Conservation (phyloP, 768 basidiomycete species). For the Suillus luteus region DNA sequence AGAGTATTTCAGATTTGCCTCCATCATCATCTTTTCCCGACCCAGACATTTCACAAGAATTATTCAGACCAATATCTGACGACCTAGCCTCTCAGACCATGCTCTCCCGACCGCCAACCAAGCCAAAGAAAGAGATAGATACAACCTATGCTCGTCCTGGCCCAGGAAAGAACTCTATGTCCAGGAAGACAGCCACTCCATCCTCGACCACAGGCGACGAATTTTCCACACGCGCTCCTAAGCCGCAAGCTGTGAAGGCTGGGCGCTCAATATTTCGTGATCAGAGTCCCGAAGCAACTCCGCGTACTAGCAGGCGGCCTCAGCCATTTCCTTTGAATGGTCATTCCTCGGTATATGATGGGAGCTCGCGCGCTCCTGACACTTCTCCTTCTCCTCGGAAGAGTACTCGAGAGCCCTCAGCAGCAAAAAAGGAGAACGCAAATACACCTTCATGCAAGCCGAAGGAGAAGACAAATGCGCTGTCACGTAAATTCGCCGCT, state of each 20-base stretch:
- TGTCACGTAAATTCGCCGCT: background rate
- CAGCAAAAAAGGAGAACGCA: slow-evolving; percentile 2
- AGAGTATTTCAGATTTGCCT: slow-evolving; percentile 16
- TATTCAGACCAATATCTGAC: slow-evolving; percentile 23
- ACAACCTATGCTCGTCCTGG: background rate
- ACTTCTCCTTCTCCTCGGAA: background rate
- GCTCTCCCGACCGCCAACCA: background rate
- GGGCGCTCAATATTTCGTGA: background rate
- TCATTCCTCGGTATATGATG: background rate
- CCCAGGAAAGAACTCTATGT: background rate
- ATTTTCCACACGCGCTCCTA: background rate
- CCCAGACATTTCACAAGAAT: slow-evolving; percentile 25
- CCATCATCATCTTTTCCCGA: slow-evolving; percentile 23
- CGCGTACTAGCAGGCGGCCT: slow-evolving; percentile 11
- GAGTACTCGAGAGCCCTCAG: too few relatives aligned
- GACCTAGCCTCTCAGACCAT: slow-evolving; percentile 11
- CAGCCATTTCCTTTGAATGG: background rate
- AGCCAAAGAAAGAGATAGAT: background rate
- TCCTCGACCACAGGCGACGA: background rate
- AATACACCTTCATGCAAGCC: background rate
- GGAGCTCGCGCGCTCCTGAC: background rate
- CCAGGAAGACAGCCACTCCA: background rate
- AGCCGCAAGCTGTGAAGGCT: background rate
- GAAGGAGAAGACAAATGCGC: background rate
- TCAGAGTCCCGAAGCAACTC: slow-evolving; percentile 20